A percentile compares a stretch with the other conserved stretches of the same genome.
These are phyloP conservation scores for apple (Malus domestica) DNA, from an alignment of 306 rosid species.

Conservation along the genomic window ASM211411v1 NC_041798.1:41623001-41623500, in stretches of 20 bases:
- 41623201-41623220: neutral
- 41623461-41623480: conserved; percentile 12
- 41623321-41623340: neutral
- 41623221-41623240: neutral
- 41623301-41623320: neutral
- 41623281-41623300: neutral
- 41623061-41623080: neutral
- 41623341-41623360: neutral
- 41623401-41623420: neutral
- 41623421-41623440: conserved; percentile 2
- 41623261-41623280: neutral
- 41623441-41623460: conserved; percentile 1
- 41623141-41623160: neutral
- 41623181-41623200: neutral
- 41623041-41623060: neutral
- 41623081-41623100: neutral
- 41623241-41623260: neutral
- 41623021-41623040: neutral
- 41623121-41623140: neutral
- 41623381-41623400: neutral
- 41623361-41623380: no score
- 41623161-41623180: neutral
- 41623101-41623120: neutral
- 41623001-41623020: neutral
- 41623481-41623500: conserved; percentile 73